phyloP scores from a whole-genome alignment of 2,329 filamentous ascomycete genomes.

The Colletotrichum salicis region DNA sequence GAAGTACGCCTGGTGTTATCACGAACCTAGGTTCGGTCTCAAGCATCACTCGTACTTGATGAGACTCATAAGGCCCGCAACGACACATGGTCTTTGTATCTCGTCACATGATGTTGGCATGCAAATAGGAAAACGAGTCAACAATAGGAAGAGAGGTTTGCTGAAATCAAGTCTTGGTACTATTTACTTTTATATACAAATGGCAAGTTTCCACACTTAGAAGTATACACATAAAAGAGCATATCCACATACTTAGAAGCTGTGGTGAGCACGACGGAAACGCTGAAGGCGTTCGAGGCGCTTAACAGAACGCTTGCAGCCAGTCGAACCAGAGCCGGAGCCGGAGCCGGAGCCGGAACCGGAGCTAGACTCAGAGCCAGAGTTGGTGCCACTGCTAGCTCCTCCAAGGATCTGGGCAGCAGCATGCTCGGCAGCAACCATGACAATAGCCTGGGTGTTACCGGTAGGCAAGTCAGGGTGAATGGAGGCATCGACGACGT shows the following conservation, averaged over 20 bases:
- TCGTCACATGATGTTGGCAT: no score
- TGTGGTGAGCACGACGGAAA: conserved; percentile 9
- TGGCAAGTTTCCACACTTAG: background rate
- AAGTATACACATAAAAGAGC: background rate
- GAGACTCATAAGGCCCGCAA: no score
- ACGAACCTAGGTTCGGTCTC: no score
- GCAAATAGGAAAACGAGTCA: no score
- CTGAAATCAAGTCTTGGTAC: background rate
- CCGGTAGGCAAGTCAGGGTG: conserved; percentile 58
- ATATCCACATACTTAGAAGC: background rate
- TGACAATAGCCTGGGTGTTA: conserved; percentile 38
- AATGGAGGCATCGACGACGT: conserved; percentile 70
- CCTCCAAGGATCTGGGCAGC: conserved; percentile 31
- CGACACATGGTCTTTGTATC: no score
- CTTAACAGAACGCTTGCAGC: conserved; percentile 46
- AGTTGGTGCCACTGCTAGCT: conserved; percentile 22
- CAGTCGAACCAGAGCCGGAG: conserved; percentile 38
- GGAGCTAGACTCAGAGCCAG: conserved; percentile 41
- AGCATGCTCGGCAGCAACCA: conserved; percentile 36
- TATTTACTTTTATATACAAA: background rate
- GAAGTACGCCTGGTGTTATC: no score
- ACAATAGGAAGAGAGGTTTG: background rate
- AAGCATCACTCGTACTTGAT: no score
- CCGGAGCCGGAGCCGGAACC: conserved; percentile 32
- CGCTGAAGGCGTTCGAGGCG: conserved; percentile 55